Conservation (phyloP, 2,329 filamentous ascomycete genomes). For the Calonectria fujianensis region DNA sequence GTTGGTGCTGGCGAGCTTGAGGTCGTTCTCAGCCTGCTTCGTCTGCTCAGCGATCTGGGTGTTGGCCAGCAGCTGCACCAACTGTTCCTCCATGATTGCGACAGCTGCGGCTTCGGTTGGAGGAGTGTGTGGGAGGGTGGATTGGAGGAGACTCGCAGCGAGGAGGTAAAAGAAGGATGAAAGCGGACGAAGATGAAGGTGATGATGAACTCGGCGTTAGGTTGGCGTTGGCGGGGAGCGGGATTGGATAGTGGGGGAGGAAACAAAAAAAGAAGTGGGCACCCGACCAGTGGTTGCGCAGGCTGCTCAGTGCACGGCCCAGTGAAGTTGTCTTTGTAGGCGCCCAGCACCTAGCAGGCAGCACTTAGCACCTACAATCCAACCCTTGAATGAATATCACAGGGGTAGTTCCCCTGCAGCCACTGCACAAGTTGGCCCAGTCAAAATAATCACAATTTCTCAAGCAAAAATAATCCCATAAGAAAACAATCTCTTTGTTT, state of each 20-base stretch:
- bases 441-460: too few species aligned
- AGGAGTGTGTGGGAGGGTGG: background rate
- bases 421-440: too few species aligned
- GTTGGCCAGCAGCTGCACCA: conserved; percentile 90
- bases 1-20: conserved; percentile 81
- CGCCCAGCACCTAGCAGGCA: conserved; percentile 17
- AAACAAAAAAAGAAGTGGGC: conserved; percentile 50
- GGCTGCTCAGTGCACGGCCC: conserved; percentile 26
- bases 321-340: conserved; percentile 28
- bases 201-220: conserved; percentile 39
- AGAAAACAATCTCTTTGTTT: too few species aligned
- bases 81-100: conserved; percentile 88
- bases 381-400: too few species aligned
- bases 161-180: conserved; percentile 25
- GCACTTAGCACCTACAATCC: background rate
- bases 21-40: conserved; percentile 87
- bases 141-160: conserved; percentile 24
- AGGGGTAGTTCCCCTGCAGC: too few species aligned
- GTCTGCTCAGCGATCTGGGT: conserved; percentile 84
- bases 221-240: conserved; percentile 47
- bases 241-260: conserved; percentile 47
- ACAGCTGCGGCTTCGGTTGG: conserved; percentile 40
- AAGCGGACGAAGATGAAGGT: conserved; percentile 24
- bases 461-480: too few species aligned
- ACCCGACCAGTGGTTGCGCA: conserved; percentile 35